Evolutionary conservation across 805 yeast species (phyloP), one percentile per base, ranked within the genome.

Genomic region (Saturnispora serradocipensis): DNA sequence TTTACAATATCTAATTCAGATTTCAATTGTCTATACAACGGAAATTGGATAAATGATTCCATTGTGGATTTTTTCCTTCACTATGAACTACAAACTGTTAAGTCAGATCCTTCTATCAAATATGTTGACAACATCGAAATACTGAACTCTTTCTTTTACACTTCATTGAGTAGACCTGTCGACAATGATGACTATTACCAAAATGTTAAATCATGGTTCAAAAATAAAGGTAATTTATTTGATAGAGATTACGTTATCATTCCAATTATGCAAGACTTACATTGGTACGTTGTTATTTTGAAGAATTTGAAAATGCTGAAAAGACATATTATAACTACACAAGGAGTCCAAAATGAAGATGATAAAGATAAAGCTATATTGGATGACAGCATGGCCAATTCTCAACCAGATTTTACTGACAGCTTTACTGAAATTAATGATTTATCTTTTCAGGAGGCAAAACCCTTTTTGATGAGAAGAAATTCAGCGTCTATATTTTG

Each of bases 31-130:
- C 72, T 91, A 9, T 81, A 82, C 61, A 83, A 84, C 53, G 82
- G 82, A 45, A 87, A 86, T 55, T 91, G 96, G 90, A 78, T 93
- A 46, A 91, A 93, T 68, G 99, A 93, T 61, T 78, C 85, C 0
- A 71, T 93, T 47, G 83, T 93, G 51, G 96, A 88, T 65, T 91
- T 91, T 63, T 89, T 87, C 60, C 72, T 88, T 28, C 80, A 78
- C 52, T 84, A 74, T 61, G 77, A 75, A 56, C 49, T 64, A 27
- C 52, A 62, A 39, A 10, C 13, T 3, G 72, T 79, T 7, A 78
- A 72, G 55, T 53, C 54, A 32, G 44, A 58, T 13, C 44, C 44
- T 27, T 58, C 62, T 5, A 60, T 68, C 4, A 58, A 71, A 11
- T 48, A 57, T 8, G 66, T 69, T 2, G 61, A 67, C 8, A 73